Conservation (phyloP, 2,329 filamentous ascomycete species). For the Zarea fungicola region DNA sequence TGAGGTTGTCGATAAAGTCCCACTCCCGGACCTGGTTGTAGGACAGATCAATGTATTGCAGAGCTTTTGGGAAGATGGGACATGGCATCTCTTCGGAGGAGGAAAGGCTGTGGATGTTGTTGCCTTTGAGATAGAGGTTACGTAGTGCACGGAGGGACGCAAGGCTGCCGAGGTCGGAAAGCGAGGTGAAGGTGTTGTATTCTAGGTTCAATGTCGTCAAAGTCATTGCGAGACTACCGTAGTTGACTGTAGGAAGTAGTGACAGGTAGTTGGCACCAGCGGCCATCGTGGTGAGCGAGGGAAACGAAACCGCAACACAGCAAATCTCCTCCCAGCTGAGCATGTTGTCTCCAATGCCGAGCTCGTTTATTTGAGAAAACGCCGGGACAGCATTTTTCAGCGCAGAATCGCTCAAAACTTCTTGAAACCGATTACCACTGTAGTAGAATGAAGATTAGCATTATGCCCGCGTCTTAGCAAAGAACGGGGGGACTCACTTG, state of each 20-base stretch:
- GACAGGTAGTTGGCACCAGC: slow-evolving; percentile 55
- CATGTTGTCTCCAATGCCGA: slow-evolving; percentile 63
- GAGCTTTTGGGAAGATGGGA: slow-evolving; percentile 46
- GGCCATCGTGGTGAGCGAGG: slow-evolving; percentile 43
- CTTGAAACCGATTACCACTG: slow-evolving; percentile 69
- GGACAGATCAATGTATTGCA: slow-evolving; percentile 67
- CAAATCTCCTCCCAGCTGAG: slow-evolving; percentile 61
- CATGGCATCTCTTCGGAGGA: slow-evolving; percentile 18
- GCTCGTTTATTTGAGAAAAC: slow-evolving; percentile 50
- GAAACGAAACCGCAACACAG: slow-evolving; percentile 48
- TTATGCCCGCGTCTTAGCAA: not conserved
- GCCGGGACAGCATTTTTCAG: slow-evolving; percentile 30
- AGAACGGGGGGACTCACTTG: slow-evolving; percentile 50
- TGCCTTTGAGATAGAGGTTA: slow-evolving; percentile 69
- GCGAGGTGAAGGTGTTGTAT: slow-evolving; percentile 60
- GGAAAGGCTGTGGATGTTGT: slow-evolving; percentile 53
- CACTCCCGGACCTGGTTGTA: slow-evolving; percentile 66
- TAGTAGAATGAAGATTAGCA: slow-evolving; percentile 15
- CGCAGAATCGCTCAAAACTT: slow-evolving; percentile 31
- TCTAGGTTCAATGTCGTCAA: slow-evolving; percentile 64
- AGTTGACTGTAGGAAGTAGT: slow-evolving; percentile 39
- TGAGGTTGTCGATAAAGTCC: slow-evolving; percentile 67
- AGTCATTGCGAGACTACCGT: slow-evolving; percentile 39
- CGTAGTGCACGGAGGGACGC: slow-evolving; percentile 46
- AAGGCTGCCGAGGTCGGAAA: slow-evolving; percentile 55